These are phyloP conservation scores for Cornus controversa DNA, from an alignment of 148 eudicot species.

Conservation along the genomic window DNA sequence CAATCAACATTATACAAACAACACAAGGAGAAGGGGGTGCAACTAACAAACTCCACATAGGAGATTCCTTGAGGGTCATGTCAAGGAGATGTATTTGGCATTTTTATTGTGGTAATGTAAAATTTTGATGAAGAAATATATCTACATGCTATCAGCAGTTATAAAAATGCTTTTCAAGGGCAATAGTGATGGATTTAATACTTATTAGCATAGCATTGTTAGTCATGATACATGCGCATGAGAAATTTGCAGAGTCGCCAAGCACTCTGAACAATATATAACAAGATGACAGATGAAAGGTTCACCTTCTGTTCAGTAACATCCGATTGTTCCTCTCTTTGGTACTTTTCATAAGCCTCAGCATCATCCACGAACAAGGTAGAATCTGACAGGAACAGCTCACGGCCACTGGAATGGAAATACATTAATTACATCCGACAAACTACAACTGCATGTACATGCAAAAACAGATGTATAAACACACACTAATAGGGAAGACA, in stretches of 20 bases:
- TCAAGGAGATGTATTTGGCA: background rate
- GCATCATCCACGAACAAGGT: constrained; percentile 79
- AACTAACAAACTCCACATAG: background rate
- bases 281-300: background rate
- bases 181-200: background rate
- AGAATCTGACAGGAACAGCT: constrained; percentile 71
- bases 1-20: background rate
- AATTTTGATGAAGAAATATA: background rate
- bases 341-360: constrained; percentile 70
- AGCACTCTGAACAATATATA: background rate
- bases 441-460: background rate
- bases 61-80: too few species aligned
- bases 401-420: constrained; percentile 69
- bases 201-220: background rate
- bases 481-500: background rate
- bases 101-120: too few species aligned
- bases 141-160: background rate
- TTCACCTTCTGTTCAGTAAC: constrained; percentile 48
- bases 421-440: background rate
- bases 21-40: background rate
- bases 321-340: constrained; percentile 53
- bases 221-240: background rate
- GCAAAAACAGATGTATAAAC: background rate
- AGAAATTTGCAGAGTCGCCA: background rate
- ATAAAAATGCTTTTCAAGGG: background rate